Base-by-base conservation (phyloP, 192 early-diverging fungal species). In the Coemansia sp. region DNA sequence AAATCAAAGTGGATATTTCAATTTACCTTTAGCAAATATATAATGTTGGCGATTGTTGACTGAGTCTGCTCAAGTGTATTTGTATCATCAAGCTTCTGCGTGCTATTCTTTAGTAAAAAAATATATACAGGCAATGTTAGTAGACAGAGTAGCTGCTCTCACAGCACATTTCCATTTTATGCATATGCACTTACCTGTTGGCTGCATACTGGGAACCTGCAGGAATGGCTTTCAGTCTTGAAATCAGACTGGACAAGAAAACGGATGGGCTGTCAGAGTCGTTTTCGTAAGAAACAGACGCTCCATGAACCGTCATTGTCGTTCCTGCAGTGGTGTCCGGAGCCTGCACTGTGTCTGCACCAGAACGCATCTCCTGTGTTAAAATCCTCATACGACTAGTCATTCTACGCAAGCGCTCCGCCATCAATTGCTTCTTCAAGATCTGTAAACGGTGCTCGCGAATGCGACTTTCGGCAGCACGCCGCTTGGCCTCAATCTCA, bases 401-500 rank as follows among this genome's bases (percentile, higher is more conserved):
- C 49, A 68, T 16, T 8, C 68, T 60, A 16, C 65, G 56, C 25
- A 62, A n/a, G 25, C 71, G 70, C 32, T 80, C 77, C 0, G 72
- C 68, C 54, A 74, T 67, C 16, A 68, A 25, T 54, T 74, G 71
- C 55, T 74, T 74, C 34, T 71, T 62, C 49, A 80, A 38, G 16
- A 74, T 71, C 47, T 67, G 71, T 25, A 80, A 51, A 7, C 77
- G 61, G 25, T 70, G 47, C 28, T 80, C 68, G 7, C 62, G 64
- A 14, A 74, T 68, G 5, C 68, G 49, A 58, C 30, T 30, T 47
- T 74, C 71, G 2, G 51, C 44, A 5, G 71, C 67, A 23, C 57
- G 61, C 25, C 62, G 68, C 48, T 62, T 64, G 0, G 58, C 57
- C 49, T 64, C 65, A 14, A 68, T 54, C 7, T 64, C 65, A 47